phyloP scores from a whole-genome alignment of 2,329 filamentous ascomycete genomes.

The Dactylellina sp. region DNA sequence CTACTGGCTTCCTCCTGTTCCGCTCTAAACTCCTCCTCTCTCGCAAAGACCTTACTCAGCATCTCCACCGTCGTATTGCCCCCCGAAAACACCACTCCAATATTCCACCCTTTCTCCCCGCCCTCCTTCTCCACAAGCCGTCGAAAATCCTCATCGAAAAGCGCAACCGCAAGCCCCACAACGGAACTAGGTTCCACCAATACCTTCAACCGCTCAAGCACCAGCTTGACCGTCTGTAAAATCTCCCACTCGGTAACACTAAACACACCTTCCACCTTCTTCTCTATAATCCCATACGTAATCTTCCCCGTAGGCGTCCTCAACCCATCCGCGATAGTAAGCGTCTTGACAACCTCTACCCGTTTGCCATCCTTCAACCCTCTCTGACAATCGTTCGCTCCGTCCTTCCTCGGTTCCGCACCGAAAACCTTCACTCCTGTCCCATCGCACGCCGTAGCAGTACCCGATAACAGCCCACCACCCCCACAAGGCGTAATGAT shows the following conservation, averaged over 20 bases:
- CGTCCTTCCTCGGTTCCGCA: constrained; percentile 83
- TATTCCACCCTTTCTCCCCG: constrained; percentile 79
- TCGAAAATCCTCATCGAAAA: constrained; percentile 88
- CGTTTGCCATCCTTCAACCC: constrained; percentile 72
- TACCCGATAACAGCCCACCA: constrained; percentile 86
- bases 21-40: constrained; percentile 43
- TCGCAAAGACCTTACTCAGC: constrained; percentile 58
- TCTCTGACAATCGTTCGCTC: constrained; percentile 82
- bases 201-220: constrained; percentile 88
- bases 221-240: constrained; percentile 77
- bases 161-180: constrained; percentile 82
- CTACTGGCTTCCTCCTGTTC: constrained; percentile 39
- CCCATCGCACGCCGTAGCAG: constrained; percentile 79
- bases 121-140: constrained; percentile 70
- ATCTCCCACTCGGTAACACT: constrained; percentile 86
- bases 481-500: constrained; percentile 88
- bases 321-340: constrained; percentile 90
- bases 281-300: constrained; percentile 61
- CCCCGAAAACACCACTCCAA: constrained; percentile 60
- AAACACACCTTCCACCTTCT: constrained; percentile 78
- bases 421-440: constrained; percentile 84
- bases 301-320: constrained; percentile 75
- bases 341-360: constrained; percentile 75
- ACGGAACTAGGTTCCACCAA: constrained; percentile 89
- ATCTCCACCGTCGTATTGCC: constrained; percentile 61